These are phyloP conservation scores for Pseudogymnoascus pannorum DNA, from an alignment of 2,329 filamentous ascomycete genomes.

Conservation along the genomic window DNA sequence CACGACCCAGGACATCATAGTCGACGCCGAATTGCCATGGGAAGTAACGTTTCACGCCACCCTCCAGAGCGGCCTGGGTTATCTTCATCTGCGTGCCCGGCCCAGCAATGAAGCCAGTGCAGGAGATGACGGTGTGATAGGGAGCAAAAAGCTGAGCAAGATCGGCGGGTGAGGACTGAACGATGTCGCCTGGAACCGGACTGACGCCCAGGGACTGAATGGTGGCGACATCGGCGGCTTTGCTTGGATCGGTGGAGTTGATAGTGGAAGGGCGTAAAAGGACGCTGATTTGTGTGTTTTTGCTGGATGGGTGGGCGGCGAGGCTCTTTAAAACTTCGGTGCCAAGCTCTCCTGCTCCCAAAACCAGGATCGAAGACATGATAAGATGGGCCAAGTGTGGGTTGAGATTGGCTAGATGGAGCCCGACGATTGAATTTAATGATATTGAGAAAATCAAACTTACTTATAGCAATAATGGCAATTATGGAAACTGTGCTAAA, in stretches of 20 bases:
- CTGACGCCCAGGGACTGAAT: slow-evolving; percentile 21
- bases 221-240: slow-evolving; percentile 38
- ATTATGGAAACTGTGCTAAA: not conserved
- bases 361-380: slow-evolving; percentile 41
- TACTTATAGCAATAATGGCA: not conserved
- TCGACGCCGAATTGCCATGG: slow-evolving; percentile 72
- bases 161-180: slow-evolving; percentile 28
- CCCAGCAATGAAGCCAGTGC: slow-evolving; percentile 52
- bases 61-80: slow-evolving; percentile 45
- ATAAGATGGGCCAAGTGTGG: not conserved
- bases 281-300: slow-evolving; percentile 37
- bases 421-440: not conserved
- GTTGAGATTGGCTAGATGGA: not conserved
- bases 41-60: slow-evolving; percentile 45
- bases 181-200: slow-evolving; percentile 27
- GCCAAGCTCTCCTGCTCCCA: slow-evolving; percentile 63
- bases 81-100: slow-evolving; percentile 52
- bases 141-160: slow-evolving; percentile 38
- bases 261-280: slow-evolving; percentile 46
- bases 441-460: not conserved
- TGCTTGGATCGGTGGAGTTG: slow-evolving; percentile 31
- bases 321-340: slow-evolving; percentile 47
- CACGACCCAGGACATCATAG: slow-evolving; percentile 56
- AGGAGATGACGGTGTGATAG: slow-evolving; percentile 51
- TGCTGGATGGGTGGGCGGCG: slow-evolving; percentile 33